Percentiles rank a stretch among this genome's conserved stretches.
phyloP scores from a whole-genome alignment of 495 filamentous ascomycete species.

The Aspergillus nidulans region DNA sequence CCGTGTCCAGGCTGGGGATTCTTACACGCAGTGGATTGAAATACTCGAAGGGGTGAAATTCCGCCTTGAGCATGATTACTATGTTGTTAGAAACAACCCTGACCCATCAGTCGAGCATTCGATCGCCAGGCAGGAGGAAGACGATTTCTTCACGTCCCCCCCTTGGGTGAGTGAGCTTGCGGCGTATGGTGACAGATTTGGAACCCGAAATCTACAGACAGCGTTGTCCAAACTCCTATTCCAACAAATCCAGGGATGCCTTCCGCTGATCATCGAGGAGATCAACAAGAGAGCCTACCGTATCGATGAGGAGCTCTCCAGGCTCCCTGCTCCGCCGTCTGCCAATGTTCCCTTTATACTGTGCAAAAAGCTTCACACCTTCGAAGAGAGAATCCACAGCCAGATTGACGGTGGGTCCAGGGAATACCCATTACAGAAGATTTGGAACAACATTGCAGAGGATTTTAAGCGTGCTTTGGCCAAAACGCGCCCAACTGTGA shows the following conservation, averaged over 20 bases:
- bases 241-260: slow-evolving; percentile 52
- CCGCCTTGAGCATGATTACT: slow-evolving; percentile 58
- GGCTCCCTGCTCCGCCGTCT: slow-evolving; percentile 52
- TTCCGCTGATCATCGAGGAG: slow-evolving; percentile 56
- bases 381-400: slow-evolving; percentile 27
- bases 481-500: slow-evolving; percentile 32
- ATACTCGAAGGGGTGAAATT: slow-evolving; percentile 55
- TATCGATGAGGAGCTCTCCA: slow-evolving; percentile 44
- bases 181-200: slow-evolving; percentile 49
- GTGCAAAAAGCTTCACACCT: slow-evolving; percentile 27
- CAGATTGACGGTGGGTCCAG: slow-evolving; percentile 34
- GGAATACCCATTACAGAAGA: slow-evolving; percentile 31
- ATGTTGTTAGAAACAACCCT: slow-evolving; percentile 59
- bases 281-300: slow-evolving; percentile 45
- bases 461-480: slow-evolving; percentile 34
- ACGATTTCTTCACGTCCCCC: slow-evolving; percentile 49
- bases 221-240: slow-evolving; percentile 52
- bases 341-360: slow-evolving; percentile 35
- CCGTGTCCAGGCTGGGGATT: slow-evolving; percentile 46
- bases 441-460: slow-evolving; percentile 30
- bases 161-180: slow-evolving; percentile 47
- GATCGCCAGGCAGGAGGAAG: slow-evolving; percentile 53
- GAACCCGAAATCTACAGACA: slow-evolving; percentile 51
- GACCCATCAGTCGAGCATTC: slow-evolving; percentile 46
- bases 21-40: slow-evolving; percentile 48